Percentiles rank a stretch among this genome's conserved stretches.
phyloP scores from a whole-genome alignment of 148 eudicot species.

The Hydrangea macrophylla region DNA sequence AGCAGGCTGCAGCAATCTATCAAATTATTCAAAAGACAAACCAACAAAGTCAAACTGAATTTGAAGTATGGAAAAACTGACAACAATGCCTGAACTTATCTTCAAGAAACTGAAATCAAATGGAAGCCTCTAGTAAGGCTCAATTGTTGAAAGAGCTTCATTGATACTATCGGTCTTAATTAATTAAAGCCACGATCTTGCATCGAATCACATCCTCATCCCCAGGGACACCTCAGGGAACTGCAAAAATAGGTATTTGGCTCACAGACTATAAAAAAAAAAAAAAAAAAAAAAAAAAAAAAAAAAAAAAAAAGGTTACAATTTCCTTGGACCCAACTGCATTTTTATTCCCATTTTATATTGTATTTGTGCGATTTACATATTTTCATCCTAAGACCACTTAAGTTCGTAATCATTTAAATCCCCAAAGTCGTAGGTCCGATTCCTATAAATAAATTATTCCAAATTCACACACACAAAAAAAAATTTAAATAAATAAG shows the following conservation, averaged over 20 bases:
- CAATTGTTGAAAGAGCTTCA: constrained; percentile 53
- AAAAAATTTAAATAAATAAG: too few relatives aligned
- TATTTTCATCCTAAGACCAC: too few relatives aligned
- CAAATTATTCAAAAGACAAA: not conserved
- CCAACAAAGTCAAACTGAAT: not conserved
- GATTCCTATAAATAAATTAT: too few relatives aligned
- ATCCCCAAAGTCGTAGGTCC: too few relatives aligned
- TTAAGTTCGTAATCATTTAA: too few relatives aligned
- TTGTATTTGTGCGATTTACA: too few relatives aligned
- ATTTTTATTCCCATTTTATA: too few relatives aligned
- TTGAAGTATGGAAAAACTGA: not conserved
- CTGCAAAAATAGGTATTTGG: constrained; percentile 28
- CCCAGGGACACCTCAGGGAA: constrained; percentile 56
- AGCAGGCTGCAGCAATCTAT: not conserved
- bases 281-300: too few relatives aligned
- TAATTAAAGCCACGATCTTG: constrained; percentile 73
- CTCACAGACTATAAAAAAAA: too few relatives aligned
- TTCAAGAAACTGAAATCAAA: constrained; percentile 64
- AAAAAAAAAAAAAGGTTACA: too few relatives aligned
- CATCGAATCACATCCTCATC: constrained; percentile 90
- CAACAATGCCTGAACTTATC: constrained; percentile 29
- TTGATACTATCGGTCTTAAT: constrained; percentile 61
- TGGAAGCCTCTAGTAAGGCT: constrained; percentile 41
- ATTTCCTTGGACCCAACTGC: too few relatives aligned
- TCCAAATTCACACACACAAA: too few relatives aligned